A percentile compares a stretch with the other conserved stretches of the same genome.
Evolutionary conservation across 176 grass and related monocot species (phyloP).

Genomic region (Zea mays): Zm-B73-REFERENCE-NAM-5.0 NC_050096.1:153060001-153060500

Average conservation of each 20-base stretch:
- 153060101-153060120: constrained; percentile 9
- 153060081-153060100: neutral
- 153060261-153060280: constrained; percentile 65
- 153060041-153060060: neutral
- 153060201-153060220: constrained; percentile 16
- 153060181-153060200: neutral
- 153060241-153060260: constrained; percentile 79
- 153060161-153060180: neutral
- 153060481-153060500: too few relatives aligned
- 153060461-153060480: too few relatives aligned
- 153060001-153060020: neutral
- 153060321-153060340: neutral
- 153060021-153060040: constrained; percentile 10
- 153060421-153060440: neutral
- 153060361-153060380: constrained; percentile 12
- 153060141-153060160: constrained; percentile 9
- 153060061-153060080: constrained; percentile 7
- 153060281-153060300: constrained; percentile 46
- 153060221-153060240: constrained; percentile 64
- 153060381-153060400: neutral
- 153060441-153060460: neutral
- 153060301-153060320: constrained; percentile 10
- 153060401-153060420: neutral
- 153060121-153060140: constrained; percentile 7
- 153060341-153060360: neutral